Conservation (phyloP, 352 stramenopile species). For the Globisporangium uncinulatum region DNA sequence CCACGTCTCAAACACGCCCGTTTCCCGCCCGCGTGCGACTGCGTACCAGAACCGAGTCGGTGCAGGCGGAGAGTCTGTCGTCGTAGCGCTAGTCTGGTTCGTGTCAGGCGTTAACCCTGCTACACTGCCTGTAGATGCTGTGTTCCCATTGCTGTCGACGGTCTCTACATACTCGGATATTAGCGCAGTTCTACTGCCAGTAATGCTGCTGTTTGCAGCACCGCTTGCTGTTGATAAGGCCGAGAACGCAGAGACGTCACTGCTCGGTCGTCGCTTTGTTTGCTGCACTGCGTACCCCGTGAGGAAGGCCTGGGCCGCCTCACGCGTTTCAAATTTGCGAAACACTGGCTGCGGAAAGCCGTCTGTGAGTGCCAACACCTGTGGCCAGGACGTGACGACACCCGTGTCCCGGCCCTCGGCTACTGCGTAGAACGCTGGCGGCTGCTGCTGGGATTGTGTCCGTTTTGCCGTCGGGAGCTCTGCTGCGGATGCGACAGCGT, state of each 20-base stretch:
- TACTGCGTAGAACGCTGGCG: slow-evolving; percentile 23
- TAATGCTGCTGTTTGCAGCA: too few species aligned
- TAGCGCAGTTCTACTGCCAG: too few species aligned
- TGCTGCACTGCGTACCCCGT: slow-evolving; percentile 3
- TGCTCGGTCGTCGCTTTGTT: too few species aligned
- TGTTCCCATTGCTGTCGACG: too few species aligned
- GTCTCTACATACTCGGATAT: too few species aligned
- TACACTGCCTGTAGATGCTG: too few species aligned
- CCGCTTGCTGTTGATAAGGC: too few species aligned
- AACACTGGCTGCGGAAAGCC: slow-evolving; percentile 18
- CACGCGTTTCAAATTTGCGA: slow-evolving; percentile 24
- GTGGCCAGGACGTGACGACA: slow-evolving; percentile 27
- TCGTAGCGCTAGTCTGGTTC: too few species aligned
- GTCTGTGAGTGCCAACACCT: slow-evolving; percentile 26
- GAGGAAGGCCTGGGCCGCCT: slow-evolving; percentile 22
- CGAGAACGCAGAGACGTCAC: too few species aligned
- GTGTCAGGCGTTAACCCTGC: too few species aligned
- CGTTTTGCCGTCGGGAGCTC: not conserved
- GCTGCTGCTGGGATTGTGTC: not conserved
- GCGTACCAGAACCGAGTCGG: slow-evolving; percentile 34
- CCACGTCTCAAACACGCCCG: slow-evolving; percentile 54
- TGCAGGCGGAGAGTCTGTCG: too few species aligned
- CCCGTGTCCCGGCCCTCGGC: slow-evolving; percentile 29
- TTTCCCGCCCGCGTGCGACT: slow-evolving; percentile 42
- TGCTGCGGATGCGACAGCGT: not conserved